These are phyloP conservation scores for Raffaelea albimanens DNA, from an alignment of 2,329 filamentous ascomycete species.

Conservation along the genomic window DNA sequence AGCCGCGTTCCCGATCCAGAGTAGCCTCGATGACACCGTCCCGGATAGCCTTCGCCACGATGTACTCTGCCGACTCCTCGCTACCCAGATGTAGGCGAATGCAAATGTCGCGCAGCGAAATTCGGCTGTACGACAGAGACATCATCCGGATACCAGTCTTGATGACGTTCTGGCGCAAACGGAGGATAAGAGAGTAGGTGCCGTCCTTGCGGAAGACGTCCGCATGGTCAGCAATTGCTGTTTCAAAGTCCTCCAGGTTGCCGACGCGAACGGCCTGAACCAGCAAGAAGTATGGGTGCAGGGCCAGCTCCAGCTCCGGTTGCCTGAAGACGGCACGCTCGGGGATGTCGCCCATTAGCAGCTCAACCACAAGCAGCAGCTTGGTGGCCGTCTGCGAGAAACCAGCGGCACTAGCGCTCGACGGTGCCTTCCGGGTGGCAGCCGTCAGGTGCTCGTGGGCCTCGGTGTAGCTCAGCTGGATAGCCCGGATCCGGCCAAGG, in stretches of 20 bases:
- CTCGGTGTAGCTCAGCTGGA: slow-evolving; percentile 94
- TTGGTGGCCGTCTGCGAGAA: slow-evolving; percentile 97
- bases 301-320: slow-evolving; percentile 71
- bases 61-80: slow-evolving; percentile 97
- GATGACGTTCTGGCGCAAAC: slow-evolving; percentile 96
- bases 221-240: slow-evolving; percentile 70
- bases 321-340: slow-evolving; percentile 92
- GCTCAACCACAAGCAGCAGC: slow-evolving; percentile 89
- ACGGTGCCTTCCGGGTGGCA: slow-evolving; percentile 89
- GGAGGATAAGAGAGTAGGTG: slow-evolving; percentile 90
- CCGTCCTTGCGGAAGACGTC: slow-evolving; percentile 85
- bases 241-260: slow-evolving; percentile 87
- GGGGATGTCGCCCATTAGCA: slow-evolving; percentile 97
- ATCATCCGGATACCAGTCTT: slow-evolving; percentile 99
- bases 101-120: slow-evolving; percentile 94
- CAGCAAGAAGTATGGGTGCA: slow-evolving; percentile 88
- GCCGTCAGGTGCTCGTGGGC: slow-evolving; percentile 90
- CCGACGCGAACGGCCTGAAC: slow-evolving; percentile 95
- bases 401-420: slow-evolving; percentile 77
- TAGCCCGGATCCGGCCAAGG: slow-evolving; percentile 88
- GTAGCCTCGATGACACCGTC: slow-evolving; percentile 96
- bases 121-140: slow-evolving; percentile 94
- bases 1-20: slow-evolving; percentile 86
- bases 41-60: slow-evolving; percentile 95
- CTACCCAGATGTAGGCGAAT: slow-evolving; percentile 87